Evolutionary conservation across 140 eudicot genomes (phyloP).

Genomic region (Flaveria floridana): DNA sequence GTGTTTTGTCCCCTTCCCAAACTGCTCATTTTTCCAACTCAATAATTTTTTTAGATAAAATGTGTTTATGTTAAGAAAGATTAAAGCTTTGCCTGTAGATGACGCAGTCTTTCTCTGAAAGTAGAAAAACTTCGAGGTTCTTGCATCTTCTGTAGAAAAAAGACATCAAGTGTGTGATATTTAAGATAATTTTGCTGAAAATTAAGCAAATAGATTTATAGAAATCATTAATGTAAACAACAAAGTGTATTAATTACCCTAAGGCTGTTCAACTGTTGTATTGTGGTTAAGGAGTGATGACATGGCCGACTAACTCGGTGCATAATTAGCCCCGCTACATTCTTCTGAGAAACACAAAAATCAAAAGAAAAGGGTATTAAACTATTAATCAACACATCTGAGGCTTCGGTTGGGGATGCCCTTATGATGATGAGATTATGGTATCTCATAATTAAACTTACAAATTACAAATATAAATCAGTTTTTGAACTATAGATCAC

Average conservation of each 20-base stretch:
- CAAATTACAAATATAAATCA: neutral
- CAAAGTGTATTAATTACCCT: conserved; percentile 42
- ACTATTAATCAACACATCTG: conserved; percentile 10
- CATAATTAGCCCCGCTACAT: conserved; percentile 52
- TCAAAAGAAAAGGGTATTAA: conserved; percentile 15
- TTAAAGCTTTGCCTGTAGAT: conserved; percentile 64
- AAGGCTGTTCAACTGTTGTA: conserved; percentile 58
- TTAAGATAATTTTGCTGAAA: conserved; percentile 12
- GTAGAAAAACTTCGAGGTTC: conserved; percentile 77
- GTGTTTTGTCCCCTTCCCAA: neutral
- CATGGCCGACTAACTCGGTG: conserved; percentile 71
- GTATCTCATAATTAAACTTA: neutral
- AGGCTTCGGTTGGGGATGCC: neutral
- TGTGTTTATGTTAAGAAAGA: conserved; percentile 4
- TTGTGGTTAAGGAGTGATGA: conserved; percentile 61
- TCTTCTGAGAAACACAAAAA: conserved; percentile 46
- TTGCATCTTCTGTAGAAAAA: conserved; percentile 55
- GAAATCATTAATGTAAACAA: neutral
- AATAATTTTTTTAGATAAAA: neutral
- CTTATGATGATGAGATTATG: no score
- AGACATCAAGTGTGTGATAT: conserved; percentile 10
- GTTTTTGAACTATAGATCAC: neutral
- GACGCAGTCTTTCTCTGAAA: conserved; percentile 78
- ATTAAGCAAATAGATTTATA: conserved; percentile 8
- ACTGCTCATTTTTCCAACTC: neutral